A percentile compares a stretch with the other conserved stretches of the same genome.
These are phyloP conservation scores for Biscogniauxia sp. DNA, from an alignment of 2,329 filamentous ascomycete species.

Conservation along the genomic window DNA sequence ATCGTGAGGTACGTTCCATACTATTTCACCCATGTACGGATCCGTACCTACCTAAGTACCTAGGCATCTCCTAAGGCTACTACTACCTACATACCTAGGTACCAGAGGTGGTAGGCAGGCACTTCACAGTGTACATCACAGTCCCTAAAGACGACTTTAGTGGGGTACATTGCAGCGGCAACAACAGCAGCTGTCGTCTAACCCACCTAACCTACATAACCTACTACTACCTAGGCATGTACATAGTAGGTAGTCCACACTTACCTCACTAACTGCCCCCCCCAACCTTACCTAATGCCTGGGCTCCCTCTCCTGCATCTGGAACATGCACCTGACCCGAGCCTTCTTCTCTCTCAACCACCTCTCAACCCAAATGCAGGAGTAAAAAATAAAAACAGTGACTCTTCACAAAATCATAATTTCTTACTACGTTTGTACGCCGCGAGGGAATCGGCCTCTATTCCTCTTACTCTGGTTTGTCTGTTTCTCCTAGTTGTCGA, in stretches of 20 bases:
- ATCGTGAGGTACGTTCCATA: background rate
- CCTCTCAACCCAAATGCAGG: background rate
- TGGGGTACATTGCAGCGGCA: background rate
- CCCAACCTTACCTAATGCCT: background rate
- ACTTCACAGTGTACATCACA: background rate
- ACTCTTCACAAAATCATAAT: background rate
- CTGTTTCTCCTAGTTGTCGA: background rate
- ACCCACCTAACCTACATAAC: background rate
- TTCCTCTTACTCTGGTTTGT: background rate
- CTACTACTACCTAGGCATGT: background rate
- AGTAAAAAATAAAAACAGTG: background rate
- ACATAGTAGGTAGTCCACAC: background rate
- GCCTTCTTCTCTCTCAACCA: constrained; percentile 3
- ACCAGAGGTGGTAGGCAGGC: background rate
- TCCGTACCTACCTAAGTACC: too few relatives aligned
- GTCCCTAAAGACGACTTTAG: background rate
- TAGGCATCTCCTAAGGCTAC: too few relatives aligned
- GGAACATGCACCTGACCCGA: constrained; percentile 16
- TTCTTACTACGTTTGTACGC: background rate
- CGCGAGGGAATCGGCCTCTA: background rate
- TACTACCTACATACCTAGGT: background rate
- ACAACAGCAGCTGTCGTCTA: background rate
- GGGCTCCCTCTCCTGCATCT: constrained; percentile 8
- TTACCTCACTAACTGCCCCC: background rate
- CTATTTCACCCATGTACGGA: too few relatives aligned